Conservation (phyloP, 345 rosid species). For the Eucalyptus erythrocorys region DNA sequence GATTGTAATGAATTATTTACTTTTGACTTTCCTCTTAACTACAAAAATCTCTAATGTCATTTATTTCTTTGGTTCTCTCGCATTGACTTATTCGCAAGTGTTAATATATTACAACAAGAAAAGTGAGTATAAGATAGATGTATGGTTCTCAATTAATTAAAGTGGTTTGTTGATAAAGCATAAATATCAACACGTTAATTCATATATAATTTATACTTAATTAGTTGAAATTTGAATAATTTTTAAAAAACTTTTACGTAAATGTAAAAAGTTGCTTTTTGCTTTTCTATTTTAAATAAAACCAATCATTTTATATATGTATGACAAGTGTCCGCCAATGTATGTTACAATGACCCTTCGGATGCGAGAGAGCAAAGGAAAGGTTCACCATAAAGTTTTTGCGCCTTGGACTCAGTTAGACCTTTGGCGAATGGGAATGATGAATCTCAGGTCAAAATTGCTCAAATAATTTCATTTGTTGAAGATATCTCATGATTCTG, state of each 20-base stretch:
- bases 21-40: accelerated
- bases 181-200: background rate
- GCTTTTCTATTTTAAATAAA: background rate
- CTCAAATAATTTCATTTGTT: too few species aligned
- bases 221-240: background rate
- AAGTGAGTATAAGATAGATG: background rate
- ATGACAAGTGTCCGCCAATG: background rate
- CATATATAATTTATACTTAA: background rate
- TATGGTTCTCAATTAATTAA: background rate
- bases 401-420: background rate
- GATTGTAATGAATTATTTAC: too few species aligned
- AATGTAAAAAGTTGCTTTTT: background rate
- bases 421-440: background rate
- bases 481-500: too few species aligned
- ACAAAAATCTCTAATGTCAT: too few species aligned
- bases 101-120: too few species aligned
- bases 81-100: too few species aligned
- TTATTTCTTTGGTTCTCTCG: too few species aligned
- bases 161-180: background rate
- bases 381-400: background rate
- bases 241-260: background rate
- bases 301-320: background rate
- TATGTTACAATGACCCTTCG: background rate
- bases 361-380: background rate
- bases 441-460: background rate